Evolutionary conservation across 1,139 yeast genomes (phyloP), one percentile per base, ranked within the genome.

Genomic region (Debaryomyces singareniensis): DNA sequence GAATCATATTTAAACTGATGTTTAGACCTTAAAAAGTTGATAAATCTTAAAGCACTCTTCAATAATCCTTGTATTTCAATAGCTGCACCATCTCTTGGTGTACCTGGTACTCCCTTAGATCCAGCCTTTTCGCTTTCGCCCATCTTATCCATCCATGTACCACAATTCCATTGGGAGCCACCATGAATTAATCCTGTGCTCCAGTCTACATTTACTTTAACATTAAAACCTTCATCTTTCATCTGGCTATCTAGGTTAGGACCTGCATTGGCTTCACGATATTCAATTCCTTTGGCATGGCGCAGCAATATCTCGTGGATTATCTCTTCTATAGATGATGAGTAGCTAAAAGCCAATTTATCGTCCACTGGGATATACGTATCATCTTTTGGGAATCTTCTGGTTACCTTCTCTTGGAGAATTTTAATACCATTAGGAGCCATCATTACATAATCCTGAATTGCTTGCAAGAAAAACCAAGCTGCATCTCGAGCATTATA

Each of bases 71-170:
- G 87, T 36, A 91, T 81, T 55, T 91, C 98, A 35, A 91, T 69
- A 2, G 95, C 96, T 2, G 96, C 96, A 26, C 98, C 98, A 55
- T 89, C 96, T 52, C 98, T 73, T 22, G 98, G 97, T 0, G 98
- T 91, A 2, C 97, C 98, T 1, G 98, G 98, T 24, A 74, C 66
- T 11, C 98, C 98, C 47, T 79, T 82, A 36, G 78, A 80, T 1
- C 84, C 82, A 0, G 98, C 96, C 35, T 58, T 64, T 30, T 58
- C 75, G 49, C 95, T 84, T 59, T 91, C 98, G 13, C 98, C 98
- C 97, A 91, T 91, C 61, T 91, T 91, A 58, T 91, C 98, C 96
- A 89, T 91, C 98, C 98, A 91, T 0, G 98, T 91, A 14, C 98
- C 98, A 61, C 98, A 91, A 49, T 91, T 91, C 53, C 61, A 74